Conservation (phyloP, 108 stramenopile genomes). For the Nitzschia sp. region DNA sequence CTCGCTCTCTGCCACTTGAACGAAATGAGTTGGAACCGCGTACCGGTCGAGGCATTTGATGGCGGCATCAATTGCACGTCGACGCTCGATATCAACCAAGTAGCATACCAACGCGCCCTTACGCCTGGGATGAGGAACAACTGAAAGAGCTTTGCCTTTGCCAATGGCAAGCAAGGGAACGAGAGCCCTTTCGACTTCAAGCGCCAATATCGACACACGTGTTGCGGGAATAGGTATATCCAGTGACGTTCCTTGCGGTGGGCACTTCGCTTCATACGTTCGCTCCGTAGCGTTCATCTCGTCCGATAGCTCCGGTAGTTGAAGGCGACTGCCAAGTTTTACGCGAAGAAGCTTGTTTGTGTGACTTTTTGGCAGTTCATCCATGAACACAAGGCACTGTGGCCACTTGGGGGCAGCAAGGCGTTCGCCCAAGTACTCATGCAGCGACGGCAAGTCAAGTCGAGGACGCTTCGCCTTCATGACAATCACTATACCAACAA, state of each 20-base stretch:
- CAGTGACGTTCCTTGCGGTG: conserved; percentile 44
- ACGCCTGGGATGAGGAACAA: conserved; percentile 28
- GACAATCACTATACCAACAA: conserved; percentile 63
- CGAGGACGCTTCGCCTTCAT: conserved; percentile 17
- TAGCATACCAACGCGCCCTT: conserved; percentile 25
- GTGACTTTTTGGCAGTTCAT: conserved; percentile 47
- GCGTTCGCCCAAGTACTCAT: conserved; percentile 35
- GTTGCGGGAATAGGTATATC: conserved; percentile 41
- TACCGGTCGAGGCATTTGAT: conserved; percentile 23
- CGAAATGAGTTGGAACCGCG: conserved; percentile 25
- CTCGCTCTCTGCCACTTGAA: not conserved
- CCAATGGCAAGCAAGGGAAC: no score
- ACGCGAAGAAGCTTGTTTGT: conserved; percentile 51
- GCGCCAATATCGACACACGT: no score
- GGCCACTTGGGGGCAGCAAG: conserved; percentile 57
- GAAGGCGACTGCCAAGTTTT: conserved; percentile 43
- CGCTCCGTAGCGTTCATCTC: conserved; percentile 38
- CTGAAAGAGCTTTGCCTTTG: not conserved
- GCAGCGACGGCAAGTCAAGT: conserved; percentile 40
- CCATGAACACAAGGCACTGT: conserved; percentile 56
- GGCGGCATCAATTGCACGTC: conserved; percentile 22
- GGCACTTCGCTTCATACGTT: conserved; percentile 49
- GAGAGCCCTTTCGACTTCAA: no score
- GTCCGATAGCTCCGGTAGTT: conserved; percentile 37
- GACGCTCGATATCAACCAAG: conserved; percentile 32